Evolutionary conservation across 495 filamentous ascomycete species (phyloP).

Genomic region (Penicillium canescens): DNA sequence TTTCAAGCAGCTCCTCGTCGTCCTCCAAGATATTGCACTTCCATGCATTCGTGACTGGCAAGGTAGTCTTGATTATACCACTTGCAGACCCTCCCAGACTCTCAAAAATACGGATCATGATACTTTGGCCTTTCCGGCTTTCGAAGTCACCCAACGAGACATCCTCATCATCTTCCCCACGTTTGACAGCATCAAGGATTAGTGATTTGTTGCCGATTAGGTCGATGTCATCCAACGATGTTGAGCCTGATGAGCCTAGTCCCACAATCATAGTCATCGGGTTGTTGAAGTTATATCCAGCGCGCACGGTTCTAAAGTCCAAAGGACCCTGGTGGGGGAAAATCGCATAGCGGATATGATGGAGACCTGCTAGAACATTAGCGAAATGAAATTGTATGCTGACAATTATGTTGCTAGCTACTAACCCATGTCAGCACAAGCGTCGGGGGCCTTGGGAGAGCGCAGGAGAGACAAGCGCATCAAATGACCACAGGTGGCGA

Average conservation of each 20-base stretch:
- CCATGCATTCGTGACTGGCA: conserved; percentile 72
- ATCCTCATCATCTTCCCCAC: conserved; percentile 94
- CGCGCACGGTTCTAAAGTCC: conserved; percentile 70
- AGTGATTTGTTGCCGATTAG: conserved; percentile 45
- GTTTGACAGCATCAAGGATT: conserved; percentile 84
- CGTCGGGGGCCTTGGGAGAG: conserved; percentile 94
- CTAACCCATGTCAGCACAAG: conserved; percentile 89
- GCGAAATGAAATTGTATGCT: no score
- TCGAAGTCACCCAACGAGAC: conserved; percentile 71
- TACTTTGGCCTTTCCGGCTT: conserved; percentile 66
- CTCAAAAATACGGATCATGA: conserved; percentile 86
- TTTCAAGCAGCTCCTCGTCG: conserved; percentile 52
- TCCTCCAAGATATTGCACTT: conserved; percentile 75
- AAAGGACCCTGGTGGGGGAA: conserved; percentile 80
- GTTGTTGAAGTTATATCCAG: conserved; percentile 90
- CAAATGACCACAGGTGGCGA: conserved; percentile 81
- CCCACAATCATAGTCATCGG: conserved; percentile 56
- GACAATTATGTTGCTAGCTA: no score
- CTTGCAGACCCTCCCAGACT: conserved; percentile 78
- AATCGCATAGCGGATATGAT: conserved; percentile 88
- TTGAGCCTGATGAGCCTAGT: conserved; percentile 13
- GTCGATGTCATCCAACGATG: not conserved
- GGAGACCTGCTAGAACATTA: conserved; percentile 33
- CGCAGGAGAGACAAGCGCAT: conserved; percentile 94
- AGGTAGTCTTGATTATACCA: conserved; percentile 61